phyloP scores from a whole-genome alignment of 306 rosid genomes.

The Prunus padus region DNA sequence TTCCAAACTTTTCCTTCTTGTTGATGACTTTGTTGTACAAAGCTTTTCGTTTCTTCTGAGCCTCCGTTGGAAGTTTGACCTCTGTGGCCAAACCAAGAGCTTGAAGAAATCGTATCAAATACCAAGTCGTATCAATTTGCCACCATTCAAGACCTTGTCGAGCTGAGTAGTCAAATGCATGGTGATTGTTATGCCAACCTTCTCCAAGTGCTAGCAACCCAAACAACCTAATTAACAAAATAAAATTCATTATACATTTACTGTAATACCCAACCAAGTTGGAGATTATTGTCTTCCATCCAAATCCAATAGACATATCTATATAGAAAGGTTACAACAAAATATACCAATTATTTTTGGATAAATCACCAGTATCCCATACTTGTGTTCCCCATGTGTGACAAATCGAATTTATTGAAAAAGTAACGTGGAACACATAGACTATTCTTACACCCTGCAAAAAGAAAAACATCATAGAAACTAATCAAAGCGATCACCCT shows the following conservation, averaged over 20 bases:
- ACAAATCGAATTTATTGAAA: conserved; percentile 6
- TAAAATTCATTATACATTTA: background rate
- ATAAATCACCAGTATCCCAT: conserved; percentile 13
- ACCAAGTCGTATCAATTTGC: conserved; percentile 89
- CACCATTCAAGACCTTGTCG: conserved; percentile 91
- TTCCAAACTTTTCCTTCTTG: no score
- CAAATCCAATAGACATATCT: no score
- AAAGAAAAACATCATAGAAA: no score
- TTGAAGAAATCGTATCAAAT: conserved; percentile 59
- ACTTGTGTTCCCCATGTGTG: conserved; percentile 12
- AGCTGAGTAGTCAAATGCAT: conserved; percentile 84
- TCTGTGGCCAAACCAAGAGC: conserved; percentile 70
- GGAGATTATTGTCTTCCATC: no score
- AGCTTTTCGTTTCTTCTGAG: conserved; percentile 50
- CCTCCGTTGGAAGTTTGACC: conserved; percentile 57
- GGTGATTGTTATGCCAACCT: conserved; percentile 95
- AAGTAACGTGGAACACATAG: background rate
- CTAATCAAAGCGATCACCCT: no score
- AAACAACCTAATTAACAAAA: conserved; percentile 45
- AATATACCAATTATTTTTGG: conserved; percentile 2
- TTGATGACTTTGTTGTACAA: no score
- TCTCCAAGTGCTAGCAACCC: conserved; percentile 80
- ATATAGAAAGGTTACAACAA: no score
- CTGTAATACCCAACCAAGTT: no score
- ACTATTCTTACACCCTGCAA: background rate